Evolutionary conservation across 2,329 filamentous ascomycete species (phyloP).

Genomic region (Fonsecaea monophora): DNA sequence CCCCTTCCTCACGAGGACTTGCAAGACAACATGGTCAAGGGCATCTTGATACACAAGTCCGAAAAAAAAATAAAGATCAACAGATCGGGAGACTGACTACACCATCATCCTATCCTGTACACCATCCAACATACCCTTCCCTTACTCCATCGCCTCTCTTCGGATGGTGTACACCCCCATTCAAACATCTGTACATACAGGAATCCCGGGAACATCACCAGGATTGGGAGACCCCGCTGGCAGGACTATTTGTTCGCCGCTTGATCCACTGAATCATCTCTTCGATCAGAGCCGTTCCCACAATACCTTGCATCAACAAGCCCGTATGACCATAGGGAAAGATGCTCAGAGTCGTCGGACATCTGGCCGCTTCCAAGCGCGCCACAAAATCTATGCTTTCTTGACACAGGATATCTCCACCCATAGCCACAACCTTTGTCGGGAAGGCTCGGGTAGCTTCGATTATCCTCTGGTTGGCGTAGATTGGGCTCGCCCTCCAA

Average conservation of each 20-base stretch:
- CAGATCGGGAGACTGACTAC: too few relatives aligned
- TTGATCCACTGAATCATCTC: background rate
- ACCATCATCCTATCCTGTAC: too few relatives aligned
- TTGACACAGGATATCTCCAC: background rate
- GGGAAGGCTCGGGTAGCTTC: background rate
- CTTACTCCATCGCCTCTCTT: too few relatives aligned
- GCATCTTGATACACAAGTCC: too few relatives aligned
- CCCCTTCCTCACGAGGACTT: too few relatives aligned
- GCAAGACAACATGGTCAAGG: too few relatives aligned
- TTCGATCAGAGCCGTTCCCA: conserved; percentile 1
- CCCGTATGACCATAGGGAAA: background rate
- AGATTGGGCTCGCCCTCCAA: conserved; percentile 5
- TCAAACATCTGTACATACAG: too few relatives aligned
- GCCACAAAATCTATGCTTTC: background rate
- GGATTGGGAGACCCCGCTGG: too few relatives aligned
- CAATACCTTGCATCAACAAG: background rate
- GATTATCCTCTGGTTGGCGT: background rate
- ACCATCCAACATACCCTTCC: too few relatives aligned
- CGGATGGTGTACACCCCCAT: too few relatives aligned
- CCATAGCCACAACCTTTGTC: background rate
- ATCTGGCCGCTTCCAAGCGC: background rate
- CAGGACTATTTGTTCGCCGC: background rate
- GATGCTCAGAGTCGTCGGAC: background rate
- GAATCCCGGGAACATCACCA: too few relatives aligned
- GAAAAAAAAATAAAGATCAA: too few relatives aligned